Evolutionary conservation across 2,329 filamentous ascomycete species (phyloP).

Genomic region (Colletotrichum agaves): DNA sequence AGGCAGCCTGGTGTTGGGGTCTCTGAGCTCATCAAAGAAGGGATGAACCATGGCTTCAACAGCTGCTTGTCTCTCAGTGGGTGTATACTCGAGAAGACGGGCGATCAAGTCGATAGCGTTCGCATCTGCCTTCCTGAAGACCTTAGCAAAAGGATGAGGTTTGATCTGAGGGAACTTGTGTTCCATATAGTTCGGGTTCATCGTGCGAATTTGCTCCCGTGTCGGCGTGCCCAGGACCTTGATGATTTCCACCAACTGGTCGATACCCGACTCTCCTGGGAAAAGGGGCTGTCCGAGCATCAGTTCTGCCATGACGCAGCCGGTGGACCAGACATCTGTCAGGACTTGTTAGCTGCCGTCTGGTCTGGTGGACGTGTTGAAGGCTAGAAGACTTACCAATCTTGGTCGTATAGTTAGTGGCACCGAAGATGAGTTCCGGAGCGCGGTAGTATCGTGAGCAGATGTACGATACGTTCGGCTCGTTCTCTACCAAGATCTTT

Average conservation of each 20-base stretch:
- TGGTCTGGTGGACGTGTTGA: not conserved
- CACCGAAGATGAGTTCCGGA: constrained; percentile 97
- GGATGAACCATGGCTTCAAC: constrained; percentile 98
- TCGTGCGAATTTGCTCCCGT: constrained; percentile 97
- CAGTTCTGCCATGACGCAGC: constrained; percentile 98
- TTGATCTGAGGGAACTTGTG: constrained; percentile 99
- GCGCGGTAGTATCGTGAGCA: constrained; percentile 99
- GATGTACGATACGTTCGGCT: constrained; percentile 99
- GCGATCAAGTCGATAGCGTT: constrained; percentile 97
- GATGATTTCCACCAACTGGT: constrained; percentile 99
- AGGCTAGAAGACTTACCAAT: constrained; percentile 76
- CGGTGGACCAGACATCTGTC: constrained; percentile 97
- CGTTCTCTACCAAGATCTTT: constrained; percentile 98
- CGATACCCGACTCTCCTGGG: constrained; percentile 97
- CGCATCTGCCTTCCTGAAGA: constrained; percentile 94
- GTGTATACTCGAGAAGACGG: constrained; percentile 93
- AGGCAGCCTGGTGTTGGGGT: constrained; percentile 89
- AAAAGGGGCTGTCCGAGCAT: constrained; percentile 99
- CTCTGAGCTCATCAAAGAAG: constrained; percentile 97
- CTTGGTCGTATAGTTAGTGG: constrained; percentile 99
- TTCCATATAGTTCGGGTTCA: constrained; percentile 99
- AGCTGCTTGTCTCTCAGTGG: constrained; percentile 91
- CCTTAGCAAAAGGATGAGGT: constrained; percentile 98
- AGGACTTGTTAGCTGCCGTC: constrained; percentile 31
- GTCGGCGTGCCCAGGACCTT: constrained; percentile 98